Evolutionary conservation across 495 filamentous ascomycete species (phyloP).

Genomic region (Chaetomium cochliodes): DNA sequence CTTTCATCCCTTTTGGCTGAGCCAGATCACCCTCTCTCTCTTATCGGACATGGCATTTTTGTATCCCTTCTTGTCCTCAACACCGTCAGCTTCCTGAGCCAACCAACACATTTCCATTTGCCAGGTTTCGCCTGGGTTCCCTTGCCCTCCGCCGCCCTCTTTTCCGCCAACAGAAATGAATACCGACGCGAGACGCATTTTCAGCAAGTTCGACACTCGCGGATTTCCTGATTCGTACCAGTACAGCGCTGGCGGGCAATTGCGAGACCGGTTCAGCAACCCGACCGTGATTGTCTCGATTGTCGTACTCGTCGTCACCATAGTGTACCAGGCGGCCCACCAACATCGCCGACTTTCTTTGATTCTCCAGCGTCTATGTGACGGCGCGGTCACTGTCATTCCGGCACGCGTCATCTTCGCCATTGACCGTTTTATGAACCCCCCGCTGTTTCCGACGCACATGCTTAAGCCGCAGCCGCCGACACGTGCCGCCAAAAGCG

Average conservation of each 20-base stretch:
- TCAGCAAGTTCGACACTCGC: slow-evolving; percentile 30
- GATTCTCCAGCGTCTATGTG: slow-evolving; percentile 56
- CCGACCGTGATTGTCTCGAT: slow-evolving; percentile 41
- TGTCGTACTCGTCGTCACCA: slow-evolving; percentile 40
- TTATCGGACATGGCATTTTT: slow-evolving; percentile 12
- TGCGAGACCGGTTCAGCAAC: slow-evolving; percentile 36
- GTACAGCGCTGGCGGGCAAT: slow-evolving; percentile 23
- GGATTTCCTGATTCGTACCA: slow-evolving; percentile 23
- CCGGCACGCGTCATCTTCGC: slow-evolving; percentile 60
- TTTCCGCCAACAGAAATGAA: slow-evolving; percentile 28
- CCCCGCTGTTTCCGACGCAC: slow-evolving; percentile 34
- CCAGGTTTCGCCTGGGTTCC: neutral
- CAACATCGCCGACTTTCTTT: slow-evolving; percentile 28
- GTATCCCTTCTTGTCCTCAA: neutral
- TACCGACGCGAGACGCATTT: slow-evolving; percentile 31
- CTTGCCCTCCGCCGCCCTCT: neutral
- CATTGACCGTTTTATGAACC: slow-evolving; percentile 52
- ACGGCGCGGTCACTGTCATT: slow-evolving; percentile 58
- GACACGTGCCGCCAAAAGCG: slow-evolving; percentile 61
- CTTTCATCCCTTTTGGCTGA: slow-evolving; percentile 4
- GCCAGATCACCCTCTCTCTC: neutral
- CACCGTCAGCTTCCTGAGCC: slow-evolving; percentile 5
- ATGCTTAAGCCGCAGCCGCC: slow-evolving; percentile 26
- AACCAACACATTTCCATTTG: neutral
- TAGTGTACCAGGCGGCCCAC: slow-evolving; percentile 45